Percentiles rank a stretch among this genome's conserved stretches.
These are phyloP conservation scores for Nymphaea colorata DNA, from an alignment of 164 flowering plant species.

Conservation along the genomic window DNA sequence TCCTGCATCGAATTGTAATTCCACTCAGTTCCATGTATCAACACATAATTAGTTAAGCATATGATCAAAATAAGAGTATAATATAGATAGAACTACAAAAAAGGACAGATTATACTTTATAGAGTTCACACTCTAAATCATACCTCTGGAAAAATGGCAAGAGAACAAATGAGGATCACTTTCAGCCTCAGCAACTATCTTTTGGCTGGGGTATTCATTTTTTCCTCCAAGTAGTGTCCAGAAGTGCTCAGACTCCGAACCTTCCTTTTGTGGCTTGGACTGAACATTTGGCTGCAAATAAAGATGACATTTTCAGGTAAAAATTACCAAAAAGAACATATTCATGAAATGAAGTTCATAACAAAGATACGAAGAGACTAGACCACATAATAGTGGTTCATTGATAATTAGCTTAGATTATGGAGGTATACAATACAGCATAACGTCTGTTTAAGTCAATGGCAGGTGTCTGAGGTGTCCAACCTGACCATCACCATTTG, in stretches of 20 bases:
- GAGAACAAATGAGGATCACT: conserved; percentile 89
- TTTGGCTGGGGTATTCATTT: conserved; percentile 78
- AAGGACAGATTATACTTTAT: not conserved
- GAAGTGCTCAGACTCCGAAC: conserved; percentile 79
- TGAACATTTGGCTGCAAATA: conserved; percentile 75
- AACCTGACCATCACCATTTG: no score
- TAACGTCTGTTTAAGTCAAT: no score
- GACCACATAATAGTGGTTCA: no score
- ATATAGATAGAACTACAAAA: not conserved
- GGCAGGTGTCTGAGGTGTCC: no score
- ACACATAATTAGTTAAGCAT: conserved; percentile 8
- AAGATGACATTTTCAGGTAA: not conserved
- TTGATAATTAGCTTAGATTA: no score
- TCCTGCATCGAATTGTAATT: conserved; percentile 29
- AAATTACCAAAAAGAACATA: no score
- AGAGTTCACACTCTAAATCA: not conserved
- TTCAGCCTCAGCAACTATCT: conserved; percentile 59
- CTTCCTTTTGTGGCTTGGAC: conserved; percentile 76
- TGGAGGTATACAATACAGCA: no score
- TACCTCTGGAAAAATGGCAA: conserved; percentile 68
- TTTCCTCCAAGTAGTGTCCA: conserved; percentile 92
- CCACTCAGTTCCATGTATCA: not conserved
- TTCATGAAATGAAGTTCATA: no score
- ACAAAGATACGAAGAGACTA: no score
- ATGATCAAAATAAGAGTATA: not conserved